A percentile compares a stretch with the other conserved stretches of the same genome.
Conservation (phyloP, 2,329 filamentous ascomycete species). For the Aspergillus pseudonomiae region DNA sequence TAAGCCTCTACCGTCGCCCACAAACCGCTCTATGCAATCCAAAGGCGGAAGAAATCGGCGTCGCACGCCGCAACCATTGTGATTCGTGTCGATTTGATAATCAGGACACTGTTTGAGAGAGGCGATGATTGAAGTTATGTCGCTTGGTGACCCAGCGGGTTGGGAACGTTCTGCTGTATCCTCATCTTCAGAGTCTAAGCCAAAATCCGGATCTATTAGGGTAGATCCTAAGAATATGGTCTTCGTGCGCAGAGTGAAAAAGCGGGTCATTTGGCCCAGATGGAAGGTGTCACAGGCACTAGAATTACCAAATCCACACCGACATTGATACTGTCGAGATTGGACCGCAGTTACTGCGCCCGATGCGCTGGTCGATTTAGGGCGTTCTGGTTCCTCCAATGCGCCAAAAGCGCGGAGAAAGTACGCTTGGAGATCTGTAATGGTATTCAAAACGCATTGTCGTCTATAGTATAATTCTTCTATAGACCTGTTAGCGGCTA, state of each 20-base stretch:
- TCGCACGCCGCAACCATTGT: conserved; percentile 45
- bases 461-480: conserved; percentile 49
- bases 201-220: conserved; percentile 39
- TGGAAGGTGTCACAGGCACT: conserved; percentile 49
- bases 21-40: conserved; percentile 42
- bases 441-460: conserved; percentile 45
- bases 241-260: conserved; percentile 45
- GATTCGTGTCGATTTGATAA: conserved; percentile 47
- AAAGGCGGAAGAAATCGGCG: conserved; percentile 44
- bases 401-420: conserved; percentile 47
- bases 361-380: conserved; percentile 19
- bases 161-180: neutral
- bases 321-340: conserved; percentile 42
- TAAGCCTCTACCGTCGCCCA: conserved; percentile 35
- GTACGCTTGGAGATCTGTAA: conserved; percentile 46
- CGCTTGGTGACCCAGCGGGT: conserved; percentile 23
- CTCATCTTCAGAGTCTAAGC: conserved; percentile 20
- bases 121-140: conserved; percentile 39
- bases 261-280: conserved; percentile 48
- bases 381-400: conserved; percentile 29
- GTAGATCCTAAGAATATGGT: conserved; percentile 47
- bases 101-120: conserved; percentile 45
- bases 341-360: conserved; percentile 23
- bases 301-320: conserved; percentile 45
- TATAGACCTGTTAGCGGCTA: conserved; percentile 20